Evolutionary conservation across 805 yeast species (phyloP), one percentile per base, ranked within the genome.

Genomic region (Ogataea thermomethanolica): DNA sequence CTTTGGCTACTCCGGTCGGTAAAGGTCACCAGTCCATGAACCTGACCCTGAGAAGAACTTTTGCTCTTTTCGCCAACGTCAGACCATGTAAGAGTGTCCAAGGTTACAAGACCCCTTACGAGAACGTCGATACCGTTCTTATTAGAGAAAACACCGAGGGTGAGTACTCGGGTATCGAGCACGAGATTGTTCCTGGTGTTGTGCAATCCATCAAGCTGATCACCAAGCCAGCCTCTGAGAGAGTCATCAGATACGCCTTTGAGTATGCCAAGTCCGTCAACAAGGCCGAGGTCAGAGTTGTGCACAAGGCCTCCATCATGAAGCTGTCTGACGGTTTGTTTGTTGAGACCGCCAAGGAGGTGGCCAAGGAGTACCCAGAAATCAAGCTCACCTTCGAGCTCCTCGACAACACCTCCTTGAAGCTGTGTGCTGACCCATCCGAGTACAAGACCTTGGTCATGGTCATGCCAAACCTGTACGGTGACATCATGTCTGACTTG

Each of bases 71-170:
- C 56, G 99, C 99, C 61, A 91, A 91, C 67, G 95, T 93, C 43
- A 85, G 97, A 73, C 98, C 97, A 41, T 93, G 97, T 67, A 85
- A 85, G 70, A 84, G 95, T 45, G 79, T 93, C 54, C 84, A 78
- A 48, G 99, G 99, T 62, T 90, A 78, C 80, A 77, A 89, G 68
- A 93, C 98, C 46, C 95, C 91, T 35, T 85, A 84, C 70, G 73
- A 76, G 46, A 76, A 85, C 65, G 98, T 93, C 50, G 95, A 93
- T 71, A 84, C 96, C 50, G 96, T 91, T 26, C 75, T 93, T 59
- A 90, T 93, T 67, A 89, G 99, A 79, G 99, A 93, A 74, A 93
- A 93, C 81, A 91, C 99, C 52, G 98, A 93, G 71, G 99, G 99
- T 76, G 99, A 91, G 73, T 91, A 91, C 75, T 90, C 97, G 24